Percentiles rank a stretch among this genome's conserved stretches.
Evolutionary conservation across 139 green algal species (phyloP).

Genomic region (Eudorina sp.): DNA sequence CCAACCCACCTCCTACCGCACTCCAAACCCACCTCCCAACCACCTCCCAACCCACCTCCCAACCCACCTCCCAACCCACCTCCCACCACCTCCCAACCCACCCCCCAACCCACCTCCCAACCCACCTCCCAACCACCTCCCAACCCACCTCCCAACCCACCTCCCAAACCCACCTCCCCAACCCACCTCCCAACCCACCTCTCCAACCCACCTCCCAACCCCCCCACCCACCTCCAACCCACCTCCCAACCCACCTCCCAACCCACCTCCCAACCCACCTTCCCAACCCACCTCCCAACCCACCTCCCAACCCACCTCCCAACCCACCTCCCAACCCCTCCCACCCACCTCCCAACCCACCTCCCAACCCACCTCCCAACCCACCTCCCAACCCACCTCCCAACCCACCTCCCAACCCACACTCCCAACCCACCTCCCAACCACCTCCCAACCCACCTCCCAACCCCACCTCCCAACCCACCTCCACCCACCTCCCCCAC

Average conservation of each 20-base stretch:
- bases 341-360: not conserved
- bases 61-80: not conserved
- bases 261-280: not conserved
- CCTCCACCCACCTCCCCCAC: not conserved
- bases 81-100: not conserved
- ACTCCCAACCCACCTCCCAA: not conserved
- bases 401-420: no score
- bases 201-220: no score
- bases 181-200: not conserved
- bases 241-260: not conserved
- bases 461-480: not conserved
- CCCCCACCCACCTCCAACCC: not conserved
- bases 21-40: not conserved
- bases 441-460: not conserved
- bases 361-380: not conserved
- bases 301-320: no score
- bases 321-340: no score
- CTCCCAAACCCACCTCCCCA: not conserved
- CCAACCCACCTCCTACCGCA: not conserved
- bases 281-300: not conserved
- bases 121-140: not conserved
- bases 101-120: not conserved
- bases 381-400: not conserved
- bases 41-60: not conserved
- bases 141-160: not conserved